Base-by-base conservation (phyloP, 345 rosid species). In the Excoecaria agallocha region DNA sequence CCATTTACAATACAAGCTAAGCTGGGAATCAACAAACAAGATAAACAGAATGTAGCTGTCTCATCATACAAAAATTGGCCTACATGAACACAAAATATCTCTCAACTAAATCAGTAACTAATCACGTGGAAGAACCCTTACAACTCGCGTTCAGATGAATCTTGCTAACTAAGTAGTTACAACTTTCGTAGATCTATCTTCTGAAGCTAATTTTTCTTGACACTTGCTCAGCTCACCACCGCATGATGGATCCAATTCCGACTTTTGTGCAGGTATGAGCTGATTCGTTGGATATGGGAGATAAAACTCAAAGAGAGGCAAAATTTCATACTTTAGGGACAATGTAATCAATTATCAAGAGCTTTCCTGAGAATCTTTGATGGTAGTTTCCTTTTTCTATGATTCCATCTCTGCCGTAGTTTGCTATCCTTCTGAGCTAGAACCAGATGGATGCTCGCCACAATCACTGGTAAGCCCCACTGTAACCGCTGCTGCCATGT, bases 341-440 rank as follows among this genome's bases (percentile, higher is more conserved):
- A 17, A 70, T 55, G 73, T 20, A n/a, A 46, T 20, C 37, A 52
- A 54, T n/a, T 30, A 51, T 54, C 66, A 46, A 5, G 52, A 70
- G 24, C 68, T 66, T 66, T 59, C 68, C 54, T 68, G 41, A 19
- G 74, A n/a, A 54, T 25, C 64, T 39, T 41, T 61, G 43, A 11
- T 24, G n/a, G 66, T 15, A 43, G 70, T 51, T 17, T 78, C 66
- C 22, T 8, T 65, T 25, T 10, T 63, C 57, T 41, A 46, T 39
- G 7, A 12, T 62, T 76, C 77, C 54, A 77, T 58, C 74, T 78
- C 74, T 46, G 15, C 66, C 17, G 73, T 60, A 12, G 73, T 73
- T 52, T 73, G 77, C 43, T 61, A 66, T 15, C 70, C 65, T 50
- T 73, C 74, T 13, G 73, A 66, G 74, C 70, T 54, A n/a, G 74